These are phyloP conservation scores for Syzygium aqueum DNA, from an alignment of 345 rosid genomes.

Conservation along the genomic window DNA sequence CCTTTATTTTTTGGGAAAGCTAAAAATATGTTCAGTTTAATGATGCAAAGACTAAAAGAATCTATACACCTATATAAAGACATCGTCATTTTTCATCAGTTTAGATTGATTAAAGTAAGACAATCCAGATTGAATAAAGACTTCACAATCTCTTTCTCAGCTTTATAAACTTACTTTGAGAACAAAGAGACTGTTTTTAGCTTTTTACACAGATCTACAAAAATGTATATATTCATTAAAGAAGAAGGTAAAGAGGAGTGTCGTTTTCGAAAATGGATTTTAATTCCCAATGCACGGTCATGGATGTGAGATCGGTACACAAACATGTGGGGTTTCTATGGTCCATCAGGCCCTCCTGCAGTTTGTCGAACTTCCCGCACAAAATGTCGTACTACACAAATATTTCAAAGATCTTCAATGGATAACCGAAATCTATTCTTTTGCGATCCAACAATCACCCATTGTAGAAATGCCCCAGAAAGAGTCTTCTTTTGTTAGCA, in stretches of 20 bases:
- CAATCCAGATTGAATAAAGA: background rate
- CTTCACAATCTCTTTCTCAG: background rate
- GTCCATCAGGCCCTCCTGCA: background rate
- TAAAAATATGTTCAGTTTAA: background rate
- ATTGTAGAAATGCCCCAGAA: background rate
- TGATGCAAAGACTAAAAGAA: background rate
- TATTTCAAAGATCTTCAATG: background rate
- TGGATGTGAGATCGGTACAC: background rate
- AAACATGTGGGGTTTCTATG: background rate
- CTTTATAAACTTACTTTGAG: background rate
- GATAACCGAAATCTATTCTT: background rate
- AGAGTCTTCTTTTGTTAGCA: background rate
- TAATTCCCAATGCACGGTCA: background rate
- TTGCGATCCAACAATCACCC: background rate
- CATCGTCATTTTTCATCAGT: background rate
- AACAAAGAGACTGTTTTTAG: background rate
- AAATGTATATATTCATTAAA: background rate
- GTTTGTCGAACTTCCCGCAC: background rate
- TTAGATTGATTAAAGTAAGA: background rate
- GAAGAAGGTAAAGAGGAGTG: background rate
- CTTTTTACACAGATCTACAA: background rate
- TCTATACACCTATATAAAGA: background rate
- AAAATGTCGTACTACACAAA: background rate
- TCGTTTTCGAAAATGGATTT: background rate
- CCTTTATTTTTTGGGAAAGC: background rate